These are phyloP conservation scores for Cercospora brassicicola DNA, from an alignment of 2,329 filamentous ascomycete species.

Conservation along the genomic window DNA sequence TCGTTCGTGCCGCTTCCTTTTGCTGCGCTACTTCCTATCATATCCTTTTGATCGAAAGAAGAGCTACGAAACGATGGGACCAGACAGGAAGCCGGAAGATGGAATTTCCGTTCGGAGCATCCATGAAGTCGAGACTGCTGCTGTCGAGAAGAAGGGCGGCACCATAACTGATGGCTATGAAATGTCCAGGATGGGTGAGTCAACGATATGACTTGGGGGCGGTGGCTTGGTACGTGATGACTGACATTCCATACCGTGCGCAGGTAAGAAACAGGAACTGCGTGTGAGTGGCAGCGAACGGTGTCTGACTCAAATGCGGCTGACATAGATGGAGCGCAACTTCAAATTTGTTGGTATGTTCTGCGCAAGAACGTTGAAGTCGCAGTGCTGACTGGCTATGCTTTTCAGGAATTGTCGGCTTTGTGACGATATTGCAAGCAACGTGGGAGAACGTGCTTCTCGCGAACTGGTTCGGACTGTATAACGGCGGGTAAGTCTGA, in stretches of 20 bases:
- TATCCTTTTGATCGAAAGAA: conserved; percentile 2
- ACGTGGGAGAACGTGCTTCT: conserved; percentile 56
- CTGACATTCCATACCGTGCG: neutral
- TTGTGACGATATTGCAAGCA: conserved; percentile 55
- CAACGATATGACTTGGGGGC: neutral
- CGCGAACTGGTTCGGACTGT: conserved; percentile 35
- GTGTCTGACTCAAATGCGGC: neutral
- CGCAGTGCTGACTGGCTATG: neutral
- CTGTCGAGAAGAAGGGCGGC: conserved; percentile 32
- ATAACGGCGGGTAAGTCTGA: conserved; percentile 24
- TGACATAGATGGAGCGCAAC: conserved; percentile 14
- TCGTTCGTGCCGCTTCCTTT: neutral
- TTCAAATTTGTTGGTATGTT: conserved; percentile 22
- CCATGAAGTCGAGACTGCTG: conserved; percentile 25
- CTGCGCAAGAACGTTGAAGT: neutral
- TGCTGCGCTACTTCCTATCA: neutral
- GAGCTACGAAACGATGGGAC: conserved; percentile 14
- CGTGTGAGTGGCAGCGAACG: conserved; percentile 35
- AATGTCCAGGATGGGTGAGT: conserved; percentile 48
- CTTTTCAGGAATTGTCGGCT: conserved; percentile 50
- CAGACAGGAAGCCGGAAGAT: conserved; percentile 28
- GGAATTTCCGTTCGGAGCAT: conserved; percentile 30
- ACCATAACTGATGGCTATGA: conserved; percentile 44
- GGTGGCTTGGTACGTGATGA: neutral
- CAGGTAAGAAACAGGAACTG: conserved; percentile 51